Conservation (phyloP, 129 eudicot genomes). For the Glebionis coronaria region DNA sequence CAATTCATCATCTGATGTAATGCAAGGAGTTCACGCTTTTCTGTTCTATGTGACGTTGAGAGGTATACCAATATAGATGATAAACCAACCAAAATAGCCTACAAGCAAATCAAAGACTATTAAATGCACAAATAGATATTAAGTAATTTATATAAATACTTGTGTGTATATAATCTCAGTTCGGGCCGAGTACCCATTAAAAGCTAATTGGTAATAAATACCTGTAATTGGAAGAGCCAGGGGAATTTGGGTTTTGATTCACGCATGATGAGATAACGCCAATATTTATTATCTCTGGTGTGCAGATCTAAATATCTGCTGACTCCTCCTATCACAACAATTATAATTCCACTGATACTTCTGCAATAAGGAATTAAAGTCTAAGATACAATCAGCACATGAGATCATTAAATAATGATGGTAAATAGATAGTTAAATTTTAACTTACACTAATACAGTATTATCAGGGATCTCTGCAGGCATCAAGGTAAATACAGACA, state of each 20-base stretch:
- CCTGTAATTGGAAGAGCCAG: constrained; percentile 79
- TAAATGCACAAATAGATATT: neutral
- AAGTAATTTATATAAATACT: neutral
- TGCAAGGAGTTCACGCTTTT: constrained; percentile 74
- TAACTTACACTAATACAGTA: constrained; percentile 86
- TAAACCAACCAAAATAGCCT: constrained; percentile 74
- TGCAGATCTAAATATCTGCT: constrained; percentile 55
- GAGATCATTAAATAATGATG: constrained; percentile 5
- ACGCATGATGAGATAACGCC: constrained; percentile 44
- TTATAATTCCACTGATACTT: constrained; percentile 60
- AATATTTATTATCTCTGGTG: constrained; percentile 51
- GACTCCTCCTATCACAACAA: constrained; percentile 59
- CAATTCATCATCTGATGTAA: constrained; percentile 91
- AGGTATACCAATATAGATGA: constrained; percentile 77
- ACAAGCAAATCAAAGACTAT: neutral
- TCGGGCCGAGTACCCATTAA: neutral
- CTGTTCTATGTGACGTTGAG: constrained; percentile 88
- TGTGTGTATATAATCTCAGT: neutral
- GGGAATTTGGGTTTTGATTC: constrained; percentile 52
- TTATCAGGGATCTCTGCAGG: constrained; percentile 99
- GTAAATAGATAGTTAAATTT: neutral
- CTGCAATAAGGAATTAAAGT: constrained; percentile 33
- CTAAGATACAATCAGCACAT: neutral
- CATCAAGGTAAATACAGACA: constrained; percentile 91
- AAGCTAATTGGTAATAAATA: constrained; percentile 15